Evolutionary conservation across 305 asterid genomes (phyloP), one percentile per base, ranked within the genome.

Genomic region (Petunia hybrid): DNA sequence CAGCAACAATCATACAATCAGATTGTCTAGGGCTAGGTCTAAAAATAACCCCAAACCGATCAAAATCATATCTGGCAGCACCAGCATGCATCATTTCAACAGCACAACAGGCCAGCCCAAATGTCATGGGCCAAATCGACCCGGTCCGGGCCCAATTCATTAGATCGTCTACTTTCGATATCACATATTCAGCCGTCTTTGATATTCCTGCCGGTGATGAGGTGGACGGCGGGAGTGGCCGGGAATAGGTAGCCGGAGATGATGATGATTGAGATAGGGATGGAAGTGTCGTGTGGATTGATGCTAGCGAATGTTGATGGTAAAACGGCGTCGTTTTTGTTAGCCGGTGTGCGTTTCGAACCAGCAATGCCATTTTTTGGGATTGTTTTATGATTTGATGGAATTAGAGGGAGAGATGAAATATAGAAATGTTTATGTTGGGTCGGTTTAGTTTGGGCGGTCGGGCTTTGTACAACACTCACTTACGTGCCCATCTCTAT

Each of bases 81-180:
- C 98, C 98, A 70, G 98, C 88, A 82, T 94, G 97, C 95, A 94
- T 94, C 97, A 94, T 94, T 87, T 94, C 98, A 38, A 94, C 98
- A 31, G 98, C 97, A 85, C 98, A 94, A 82, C 98, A 94, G 70
- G 98, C 97, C 57, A 94, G 83, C 2, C 98, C 98, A 38, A 94
- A 94, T 2, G 97, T 94, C 98, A 94, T 91, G 79, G 97, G 98
- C 97, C 97, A 94, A 81, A 94, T 93, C 39, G 98, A 94, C 22
- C 98, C 97, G 22, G 89, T 90, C 42, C 98, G 92, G 16, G 97
- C 97, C 92, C 97, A 94, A 73, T 94, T 94, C 97, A 94, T 92
- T 81, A 94, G 91, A 86, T 94, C 97, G 80, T 94, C 98, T 83
- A 93, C 97, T 89, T 93, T 94, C 9, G 97, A 94, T 82, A 94